Evolutionary conservation across 2,329 filamentous ascomycete genomes (phyloP).

Genomic region (Neocatenulostroma microsporum): DNA sequence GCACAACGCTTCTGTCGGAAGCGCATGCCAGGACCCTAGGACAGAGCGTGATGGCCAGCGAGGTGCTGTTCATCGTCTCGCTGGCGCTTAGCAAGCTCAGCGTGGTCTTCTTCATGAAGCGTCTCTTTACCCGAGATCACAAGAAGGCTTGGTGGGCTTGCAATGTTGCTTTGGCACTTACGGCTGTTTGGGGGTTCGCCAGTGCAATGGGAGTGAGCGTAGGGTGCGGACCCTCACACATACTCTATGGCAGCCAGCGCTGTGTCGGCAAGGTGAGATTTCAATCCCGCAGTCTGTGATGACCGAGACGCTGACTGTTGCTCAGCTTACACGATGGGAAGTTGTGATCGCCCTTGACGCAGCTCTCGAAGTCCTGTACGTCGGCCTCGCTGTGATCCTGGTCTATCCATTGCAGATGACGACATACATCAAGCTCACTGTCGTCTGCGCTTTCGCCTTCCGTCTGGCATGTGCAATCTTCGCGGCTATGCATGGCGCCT

Average conservation of each 20-base stretch:
- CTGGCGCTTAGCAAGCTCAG: conserved; percentile 24
- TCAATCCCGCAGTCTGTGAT: too few species aligned
- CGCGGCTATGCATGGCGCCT: conserved; percentile 14
- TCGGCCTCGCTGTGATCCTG: conserved; percentile 18
- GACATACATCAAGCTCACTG: conserved; percentile 21
- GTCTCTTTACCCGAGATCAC: conserved; percentile 24
- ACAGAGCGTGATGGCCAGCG: conserved; percentile 19
- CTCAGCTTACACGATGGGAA: conserved; percentile 19
- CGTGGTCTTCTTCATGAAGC: conserved; percentile 25
- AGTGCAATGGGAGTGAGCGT: conserved; percentile 18
- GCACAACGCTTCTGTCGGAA: conserved; percentile 12
- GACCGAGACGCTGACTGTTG: too few species aligned
- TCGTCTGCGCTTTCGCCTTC: conserved; percentile 24
- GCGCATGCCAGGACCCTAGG: conserved; percentile 9
- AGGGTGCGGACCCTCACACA: conserved; percentile 11
- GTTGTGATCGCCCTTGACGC: conserved; percentile 21
- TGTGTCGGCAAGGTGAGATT: conserved; percentile 16
- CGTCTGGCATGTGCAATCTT: conserved; percentile 18
- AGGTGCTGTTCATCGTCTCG: conserved; percentile 21
- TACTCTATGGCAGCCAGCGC: conserved; percentile 12
- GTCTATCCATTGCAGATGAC: conserved; percentile 25
- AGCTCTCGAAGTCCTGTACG: conserved; percentile 21
- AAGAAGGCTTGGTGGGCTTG: conserved; percentile 15
- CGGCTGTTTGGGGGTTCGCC: conserved; percentile 20
- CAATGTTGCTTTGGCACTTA: conserved; percentile 13